Evolutionary conservation across 306 rosid species (phyloP), one percentile per base, ranked within the genome.

Genomic region (Chamaecrista fasciculata): DNA sequence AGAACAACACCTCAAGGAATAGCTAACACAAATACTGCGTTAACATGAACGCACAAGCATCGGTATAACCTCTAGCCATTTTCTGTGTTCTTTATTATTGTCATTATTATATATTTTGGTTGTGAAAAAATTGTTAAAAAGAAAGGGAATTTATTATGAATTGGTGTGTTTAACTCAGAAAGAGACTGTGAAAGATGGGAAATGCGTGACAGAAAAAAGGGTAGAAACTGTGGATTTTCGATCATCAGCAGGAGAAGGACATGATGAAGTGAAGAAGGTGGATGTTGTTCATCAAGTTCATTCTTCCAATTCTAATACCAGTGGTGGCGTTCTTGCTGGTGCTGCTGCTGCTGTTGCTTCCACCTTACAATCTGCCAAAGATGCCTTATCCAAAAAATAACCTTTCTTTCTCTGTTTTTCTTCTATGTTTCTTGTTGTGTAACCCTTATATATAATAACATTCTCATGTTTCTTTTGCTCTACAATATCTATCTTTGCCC

Each of bases 311-410:
- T 48, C 86, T 0, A 65, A 51, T 12, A 80, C 85, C 19, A 76
- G 82, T 29, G 90, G 88, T 10, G 86, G 88, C 20, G 80, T 86
- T 26, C 72, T 91, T 70, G 73, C 86, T 1, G 47, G 63, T 12
- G 86, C 94, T 1, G 91, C 88, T 0, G 88, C 86, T 0, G 83
- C 87, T 0, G 88, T 78, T 4, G 76, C 76, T 1, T 43, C 80
- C 62, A 70, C 96, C 47, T 71, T 89, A 46, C 72, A 87, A 48
- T 82, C 96, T 0, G 86, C 88, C 55, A 83, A 78, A 79, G 91
- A 86, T 20, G 86, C 90, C 56, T 20, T 79, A 36, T 74, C 87
- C 2, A 56, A 74, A 76, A 72, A 76, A 20, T 84, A 69, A 24
- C 26, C 66, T 34, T 40, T 42, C 55, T 6, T 28, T 1, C 6